phyloP scores from a whole-genome alignment of 2,329 filamentous ascomycete species.

The Pestalotiopsis sp. region DNA sequence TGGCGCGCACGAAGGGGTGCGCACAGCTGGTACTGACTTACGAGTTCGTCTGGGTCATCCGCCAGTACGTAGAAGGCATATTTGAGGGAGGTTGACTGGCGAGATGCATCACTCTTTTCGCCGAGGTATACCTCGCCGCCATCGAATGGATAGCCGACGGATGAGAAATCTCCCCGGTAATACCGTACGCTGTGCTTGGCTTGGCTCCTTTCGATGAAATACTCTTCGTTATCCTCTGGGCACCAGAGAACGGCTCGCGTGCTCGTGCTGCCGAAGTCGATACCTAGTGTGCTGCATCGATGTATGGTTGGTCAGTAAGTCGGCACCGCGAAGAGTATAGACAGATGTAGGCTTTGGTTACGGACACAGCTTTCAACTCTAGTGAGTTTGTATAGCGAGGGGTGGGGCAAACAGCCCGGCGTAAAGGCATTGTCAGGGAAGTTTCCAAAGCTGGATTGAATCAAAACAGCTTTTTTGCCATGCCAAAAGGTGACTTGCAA shows the following conservation, averaged over 20 bases:
- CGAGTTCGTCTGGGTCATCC: slow-evolving; percentile 12
- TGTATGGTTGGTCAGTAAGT: not conserved
- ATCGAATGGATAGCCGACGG: slow-evolving; percentile 22
- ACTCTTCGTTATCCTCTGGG: not conserved
- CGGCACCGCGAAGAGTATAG: not conserved
- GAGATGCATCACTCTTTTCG: slow-evolving; percentile 12
- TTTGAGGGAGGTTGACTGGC: slow-evolving; percentile 14
- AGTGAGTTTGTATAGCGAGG: not conserved
- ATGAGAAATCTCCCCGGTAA: slow-evolving; percentile 21
- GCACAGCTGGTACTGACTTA: slow-evolving; percentile 16
- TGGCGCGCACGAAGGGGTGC: not conserved
- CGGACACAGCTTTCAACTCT: not conserved
- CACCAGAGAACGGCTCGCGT: slow-evolving; percentile 18
- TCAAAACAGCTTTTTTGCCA: not conserved
- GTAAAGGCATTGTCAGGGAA: not conserved
- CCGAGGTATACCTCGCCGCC: slow-evolving; percentile 15
- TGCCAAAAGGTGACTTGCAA: not conserved
- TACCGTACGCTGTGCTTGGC: not conserved
- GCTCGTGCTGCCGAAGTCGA: slow-evolving; percentile 25
- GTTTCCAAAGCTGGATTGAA: no score
- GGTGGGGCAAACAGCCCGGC: not conserved
- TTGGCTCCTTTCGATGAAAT: slow-evolving; percentile 11
- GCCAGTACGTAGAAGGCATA: slow-evolving; percentile 18
- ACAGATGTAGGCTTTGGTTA: not conserved
- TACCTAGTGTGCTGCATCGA: slow-evolving; percentile 17